Evolutionary conservation across 106 monocot species (phyloP), one percentile per base, ranked within the genome.

Genomic region (Platanthera zijinensis): DNA sequence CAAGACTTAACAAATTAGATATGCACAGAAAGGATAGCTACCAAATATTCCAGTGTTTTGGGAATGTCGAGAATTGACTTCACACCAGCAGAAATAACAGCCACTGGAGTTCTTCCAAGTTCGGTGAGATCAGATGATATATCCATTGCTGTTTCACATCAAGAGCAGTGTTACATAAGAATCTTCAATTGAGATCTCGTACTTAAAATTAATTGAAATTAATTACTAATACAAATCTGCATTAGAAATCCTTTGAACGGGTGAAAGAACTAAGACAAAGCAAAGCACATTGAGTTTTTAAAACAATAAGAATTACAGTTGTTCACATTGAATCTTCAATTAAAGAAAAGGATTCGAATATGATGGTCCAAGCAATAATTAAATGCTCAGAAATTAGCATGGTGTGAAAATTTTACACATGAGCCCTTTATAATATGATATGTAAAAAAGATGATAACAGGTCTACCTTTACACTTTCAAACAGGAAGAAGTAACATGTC

Each of bases 51-150:
- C 45, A 99, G 83, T 52, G 97, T 99, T 83, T 90, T 88, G 13
- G 97, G 92, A 81, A 99, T 99, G 85, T 99, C 97, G 69, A 99
- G 81, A 76, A 99, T 99, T 64, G 97, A 99, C 71, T 99, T 99
- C 77, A 92, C 94, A 50, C 97, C 97, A 81, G 97, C 97, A 81
- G 97, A 99, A 73, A 99, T 83, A 57, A 99, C 97, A 21, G 97
- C 84, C 69, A 99, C 90, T 0, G 97, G 88, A 70, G 94, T 99
- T 75, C 84, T 89, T 79, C 97, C 97, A 73, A 99, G 91, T 82
- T 92, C 97, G 52, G 92, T 99, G 47, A 99, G 89, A 86, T 99
- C 97, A 59, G 97, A 99, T 5, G 97, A 99, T 81, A 99, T 85
- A 78, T 99, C 97, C 86, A 99, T 86, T 25, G 97, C 97, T 99